Evolutionary conservation across 2,329 filamentous ascomycete genomes (phyloP).

Genomic region (Dactylella cylindrospora): DNA sequence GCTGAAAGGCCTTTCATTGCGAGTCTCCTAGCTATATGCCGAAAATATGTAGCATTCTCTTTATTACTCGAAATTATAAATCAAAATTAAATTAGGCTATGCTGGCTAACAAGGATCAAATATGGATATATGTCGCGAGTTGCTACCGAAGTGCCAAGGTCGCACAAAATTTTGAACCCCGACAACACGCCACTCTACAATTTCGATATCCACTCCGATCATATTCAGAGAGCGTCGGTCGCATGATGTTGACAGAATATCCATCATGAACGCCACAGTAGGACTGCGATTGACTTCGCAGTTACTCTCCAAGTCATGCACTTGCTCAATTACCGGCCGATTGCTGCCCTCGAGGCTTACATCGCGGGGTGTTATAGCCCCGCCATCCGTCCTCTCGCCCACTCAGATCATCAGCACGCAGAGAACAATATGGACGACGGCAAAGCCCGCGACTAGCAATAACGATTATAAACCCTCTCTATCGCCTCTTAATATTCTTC

Average conservation of each 20-base stretch:
- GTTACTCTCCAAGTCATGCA: slow-evolving; percentile 20
- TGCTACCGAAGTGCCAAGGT: not conserved
- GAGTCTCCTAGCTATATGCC: too few relatives aligned
- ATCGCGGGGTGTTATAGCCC: slow-evolving; percentile 1
- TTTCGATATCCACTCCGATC: not conserved
- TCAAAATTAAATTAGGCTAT: too few relatives aligned
- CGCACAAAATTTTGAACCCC: slow-evolving; percentile 1
- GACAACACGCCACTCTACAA: not conserved
- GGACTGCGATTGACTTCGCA: slow-evolving; percentile 38
- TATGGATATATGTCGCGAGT: not conserved
- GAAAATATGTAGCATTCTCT: too few relatives aligned
- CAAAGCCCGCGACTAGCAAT: not conserved
- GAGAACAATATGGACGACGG: slow-evolving; percentile 16
- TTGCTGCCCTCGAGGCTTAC: slow-evolving; percentile 10
- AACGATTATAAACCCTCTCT: not conserved
- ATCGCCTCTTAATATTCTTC: slow-evolving; percentile 16
- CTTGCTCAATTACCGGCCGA: slow-evolving; percentile 1
- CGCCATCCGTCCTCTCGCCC: slow-evolving; percentile 1
- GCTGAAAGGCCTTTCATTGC: too few relatives aligned
- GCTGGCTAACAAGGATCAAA: too few relatives aligned
- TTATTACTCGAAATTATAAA: too few relatives aligned
- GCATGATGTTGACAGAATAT: slow-evolving; percentile 30
- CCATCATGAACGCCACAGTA: slow-evolving; percentile 38
- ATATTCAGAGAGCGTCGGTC: not conserved
- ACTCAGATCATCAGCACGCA: slow-evolving; percentile 1